Evolutionary conservation across 2,329 filamentous ascomycete genomes (phyloP).

Genomic region (Calonectria pseudoturangicola): DNA sequence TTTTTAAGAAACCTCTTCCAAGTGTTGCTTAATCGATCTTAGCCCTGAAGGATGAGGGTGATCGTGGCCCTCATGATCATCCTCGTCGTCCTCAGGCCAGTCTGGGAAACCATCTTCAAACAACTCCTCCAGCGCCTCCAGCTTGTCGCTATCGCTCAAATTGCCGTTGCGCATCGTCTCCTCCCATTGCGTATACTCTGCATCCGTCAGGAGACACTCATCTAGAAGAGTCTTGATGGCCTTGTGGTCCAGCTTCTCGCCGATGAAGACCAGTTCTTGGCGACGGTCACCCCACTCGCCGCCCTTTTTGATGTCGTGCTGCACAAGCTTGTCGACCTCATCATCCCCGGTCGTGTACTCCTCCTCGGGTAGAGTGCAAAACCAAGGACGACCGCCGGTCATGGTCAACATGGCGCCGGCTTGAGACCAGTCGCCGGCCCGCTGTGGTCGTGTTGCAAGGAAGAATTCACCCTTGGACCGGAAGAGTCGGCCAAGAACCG

Average conservation of each 20-base stretch:
- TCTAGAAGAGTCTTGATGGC: conserved; percentile 74
- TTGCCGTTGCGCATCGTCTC: conserved; percentile 68
- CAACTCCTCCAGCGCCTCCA: conserved; percentile 66
- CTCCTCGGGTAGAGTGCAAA: conserved; percentile 74
- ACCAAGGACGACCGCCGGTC: conserved; percentile 73
- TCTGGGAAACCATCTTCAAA: conserved; percentile 77
- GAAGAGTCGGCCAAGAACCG: conserved; percentile 73
- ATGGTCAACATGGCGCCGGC: conserved; percentile 79
- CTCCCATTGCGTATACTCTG: conserved; percentile 74
- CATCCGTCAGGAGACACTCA: conserved; percentile 76
- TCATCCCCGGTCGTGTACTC: conserved; percentile 69
- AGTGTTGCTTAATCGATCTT: conserved; percentile 49
- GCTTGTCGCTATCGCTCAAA: conserved; percentile 61
- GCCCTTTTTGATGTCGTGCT: conserved; percentile 70
- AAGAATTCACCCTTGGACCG: conserved; percentile 79
- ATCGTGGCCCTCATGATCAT: conserved; percentile 56
- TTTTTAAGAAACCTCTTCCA: conserved; percentile 46
- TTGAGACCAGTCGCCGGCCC: conserved; percentile 77
- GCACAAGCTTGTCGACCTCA: conserved; percentile 68
- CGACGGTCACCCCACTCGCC: conserved; percentile 81
- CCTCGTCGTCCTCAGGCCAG: conserved; percentile 68
- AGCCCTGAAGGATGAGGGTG: conserved; percentile 39
- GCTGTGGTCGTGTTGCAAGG: conserved; percentile 74
- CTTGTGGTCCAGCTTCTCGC: conserved; percentile 75
- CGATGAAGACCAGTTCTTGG: conserved; percentile 85